These are phyloP conservation scores for Coccomyxa sp. DNA, from an alignment of 139 green algal species.

Conservation along the genomic window DNA sequence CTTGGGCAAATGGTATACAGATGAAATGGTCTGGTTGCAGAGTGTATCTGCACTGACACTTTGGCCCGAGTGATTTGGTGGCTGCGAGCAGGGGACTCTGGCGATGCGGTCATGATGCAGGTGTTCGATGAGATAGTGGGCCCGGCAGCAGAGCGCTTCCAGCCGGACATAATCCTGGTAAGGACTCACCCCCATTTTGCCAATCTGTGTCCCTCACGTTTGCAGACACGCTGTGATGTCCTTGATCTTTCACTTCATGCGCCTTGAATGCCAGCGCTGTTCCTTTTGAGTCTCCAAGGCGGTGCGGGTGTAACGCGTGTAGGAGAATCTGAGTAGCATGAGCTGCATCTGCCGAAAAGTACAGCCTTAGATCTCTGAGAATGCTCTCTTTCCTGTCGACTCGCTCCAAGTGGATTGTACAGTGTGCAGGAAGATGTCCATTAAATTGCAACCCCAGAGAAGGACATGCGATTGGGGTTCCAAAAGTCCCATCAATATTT, in stretches of 20 bases:
- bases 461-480: too few species aligned
- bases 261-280: background rate
- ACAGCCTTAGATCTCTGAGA: background rate
- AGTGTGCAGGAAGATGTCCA: too few species aligned
- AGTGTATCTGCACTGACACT: too few species aligned
- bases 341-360: background rate
- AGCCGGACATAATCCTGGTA: conserved; percentile 82
- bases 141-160: conserved; percentile 66
- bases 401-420: too few species aligned
- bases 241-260: background rate
- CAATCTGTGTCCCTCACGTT: background rate
- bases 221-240: background rate
- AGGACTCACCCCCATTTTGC: conserved; percentile 25
- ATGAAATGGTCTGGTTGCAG: too few species aligned
- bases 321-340: background rate
- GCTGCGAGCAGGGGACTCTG: conserved; percentile 32
- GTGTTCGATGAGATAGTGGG: conserved; percentile 69
- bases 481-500: too few species aligned
- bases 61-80: too few species aligned
- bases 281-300: too few species aligned
- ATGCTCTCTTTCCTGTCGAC: background rate
- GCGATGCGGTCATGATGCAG: conserved; percentile 52
- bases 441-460: too few species aligned
- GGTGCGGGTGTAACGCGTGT: too few species aligned
- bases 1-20: too few species aligned